These are phyloP conservation scores for Ceratopteris richardii DNA, from an alignment of 75 land plant species.

Conservation along the genomic window DNA sequence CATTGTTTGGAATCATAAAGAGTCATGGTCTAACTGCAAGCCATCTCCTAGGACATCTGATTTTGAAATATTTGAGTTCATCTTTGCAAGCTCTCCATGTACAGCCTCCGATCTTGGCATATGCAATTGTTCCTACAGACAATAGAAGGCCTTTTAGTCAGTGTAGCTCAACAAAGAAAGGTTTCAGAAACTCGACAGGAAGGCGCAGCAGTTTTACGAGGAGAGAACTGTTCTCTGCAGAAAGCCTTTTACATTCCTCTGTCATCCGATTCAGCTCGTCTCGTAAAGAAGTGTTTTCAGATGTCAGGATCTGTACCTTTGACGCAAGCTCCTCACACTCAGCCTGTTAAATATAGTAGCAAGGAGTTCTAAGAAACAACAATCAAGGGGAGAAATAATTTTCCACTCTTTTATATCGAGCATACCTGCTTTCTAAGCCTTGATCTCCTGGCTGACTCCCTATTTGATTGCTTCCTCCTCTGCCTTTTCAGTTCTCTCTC, in stretches of 20 bases:
- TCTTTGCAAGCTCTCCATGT: constrained; percentile 1
- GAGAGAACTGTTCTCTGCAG: constrained; percentile 37
- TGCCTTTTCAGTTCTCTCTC: constrained; percentile 87
- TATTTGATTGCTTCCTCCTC: constrained; percentile 81
- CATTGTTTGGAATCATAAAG: background rate
- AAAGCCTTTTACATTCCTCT: constrained; percentile 46
- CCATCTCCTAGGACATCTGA: constrained; percentile 5
- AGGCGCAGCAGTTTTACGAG: constrained; percentile 11
- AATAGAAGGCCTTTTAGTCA: background rate
- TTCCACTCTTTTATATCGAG: too few species aligned
- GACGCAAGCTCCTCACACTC: constrained; percentile 54
- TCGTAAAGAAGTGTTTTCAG: constrained; percentile 37
- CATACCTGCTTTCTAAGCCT: constrained; percentile 74
- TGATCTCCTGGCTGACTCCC: constrained; percentile 92
- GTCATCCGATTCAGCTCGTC: constrained; percentile 35
- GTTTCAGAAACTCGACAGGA: background rate
- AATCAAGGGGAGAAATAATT: too few species aligned
- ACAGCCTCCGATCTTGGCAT: constrained; percentile 3
- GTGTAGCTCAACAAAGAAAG: background rate
- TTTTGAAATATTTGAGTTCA: background rate
- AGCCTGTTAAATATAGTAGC: constrained; percentile 32
- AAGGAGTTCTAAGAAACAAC: too few species aligned
- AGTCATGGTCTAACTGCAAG: background rate
- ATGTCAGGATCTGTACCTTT: constrained; percentile 40
- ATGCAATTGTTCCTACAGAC: constrained; percentile 3